Percentiles rank a stretch among this genome's conserved stretches.
Evolutionary conservation across 257 asterid species (phyloP).

Genomic region (Solanum sitiens): DNA sequence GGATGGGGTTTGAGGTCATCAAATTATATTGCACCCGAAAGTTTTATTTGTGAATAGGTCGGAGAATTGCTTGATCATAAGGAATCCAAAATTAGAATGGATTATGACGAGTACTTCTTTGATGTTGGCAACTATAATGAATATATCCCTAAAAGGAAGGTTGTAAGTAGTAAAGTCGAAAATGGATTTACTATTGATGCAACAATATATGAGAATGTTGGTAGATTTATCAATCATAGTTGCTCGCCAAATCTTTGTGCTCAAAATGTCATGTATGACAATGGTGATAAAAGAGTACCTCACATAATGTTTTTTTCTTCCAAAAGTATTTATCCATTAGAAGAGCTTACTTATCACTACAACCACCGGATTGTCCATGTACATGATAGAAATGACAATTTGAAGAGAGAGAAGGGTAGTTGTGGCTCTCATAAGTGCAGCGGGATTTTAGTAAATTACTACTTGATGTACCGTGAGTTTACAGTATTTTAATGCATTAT

Average conservation of each 20-base stretch:
- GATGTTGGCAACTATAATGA: neutral
- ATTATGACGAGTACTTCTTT: conserved; percentile 3
- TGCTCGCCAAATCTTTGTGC: conserved; percentile 27
- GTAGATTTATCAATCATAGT: conserved; percentile 33
- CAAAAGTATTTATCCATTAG: neutral
- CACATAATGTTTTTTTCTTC: conserved; percentile 43
- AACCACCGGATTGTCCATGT: conserved; percentile 1
- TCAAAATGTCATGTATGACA: conserved; percentile 23
- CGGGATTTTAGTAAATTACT: conserved; percentile 5
- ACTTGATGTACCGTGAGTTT: too few relatives aligned
- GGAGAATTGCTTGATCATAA: conserved; percentile 14
- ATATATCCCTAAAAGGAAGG: neutral
- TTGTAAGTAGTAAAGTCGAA: neutral
- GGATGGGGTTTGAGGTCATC: conserved; percentile 45
- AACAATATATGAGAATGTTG: conserved; percentile 6
- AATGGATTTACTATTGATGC: too few relatives aligned
- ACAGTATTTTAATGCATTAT: too few relatives aligned
- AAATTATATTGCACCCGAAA: conserved; percentile 9
- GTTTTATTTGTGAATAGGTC: conserved; percentile 36
- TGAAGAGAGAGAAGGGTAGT: conserved; percentile 11
- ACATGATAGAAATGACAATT: conserved; percentile 11
- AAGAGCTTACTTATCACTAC: neutral
- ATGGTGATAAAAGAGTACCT: conserved; percentile 23
- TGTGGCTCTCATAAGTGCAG: conserved; percentile 14
- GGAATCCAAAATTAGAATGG: conserved; percentile 4